Evolutionary conservation across 2,329 filamentous ascomycete genomes (phyloP).

Genomic region (Colletotrichum musae): DNA sequence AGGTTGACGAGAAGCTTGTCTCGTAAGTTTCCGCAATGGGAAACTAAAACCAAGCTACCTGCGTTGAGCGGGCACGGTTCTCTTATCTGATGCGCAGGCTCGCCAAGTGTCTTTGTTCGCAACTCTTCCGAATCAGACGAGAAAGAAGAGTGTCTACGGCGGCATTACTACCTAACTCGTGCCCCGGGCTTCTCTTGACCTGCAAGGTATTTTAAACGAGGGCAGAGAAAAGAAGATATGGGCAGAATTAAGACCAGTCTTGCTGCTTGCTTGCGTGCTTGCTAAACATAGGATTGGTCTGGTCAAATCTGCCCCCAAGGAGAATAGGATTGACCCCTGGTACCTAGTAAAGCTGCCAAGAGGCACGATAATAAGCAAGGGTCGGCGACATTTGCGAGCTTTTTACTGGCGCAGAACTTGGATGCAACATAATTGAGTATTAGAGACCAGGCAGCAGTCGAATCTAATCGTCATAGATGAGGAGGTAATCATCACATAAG

Average conservation of each 20-base stretch:
- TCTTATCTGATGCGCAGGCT: background rate
- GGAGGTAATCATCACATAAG: constrained; percentile 1
- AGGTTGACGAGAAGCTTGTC: background rate
- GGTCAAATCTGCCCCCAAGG: background rate
- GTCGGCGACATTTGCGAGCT: background rate
- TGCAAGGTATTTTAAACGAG: background rate
- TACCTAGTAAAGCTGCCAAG: background rate
- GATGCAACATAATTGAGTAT: constrained; percentile 3
- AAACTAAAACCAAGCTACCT: background rate
- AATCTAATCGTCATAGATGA: constrained; percentile 27
- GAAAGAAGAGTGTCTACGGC: background rate
- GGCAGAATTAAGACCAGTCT: background rate
- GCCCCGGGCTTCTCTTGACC: background rate
- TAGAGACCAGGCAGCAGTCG: constrained; percentile 9
- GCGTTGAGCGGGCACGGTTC: background rate
- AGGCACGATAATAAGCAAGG: background rate
- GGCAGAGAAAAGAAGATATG: background rate
- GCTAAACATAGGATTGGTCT: background rate
- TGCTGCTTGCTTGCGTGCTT: background rate
- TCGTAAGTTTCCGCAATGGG: constrained; percentile 13
- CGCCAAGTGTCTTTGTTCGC: background rate
- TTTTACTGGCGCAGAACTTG: constrained; percentile 7
- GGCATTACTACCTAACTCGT: background rate
- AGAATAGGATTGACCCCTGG: background rate
- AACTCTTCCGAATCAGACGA: background rate